Percentiles rank a stretch among this genome's conserved stretches.
Conservation (phyloP, 208 protist species). For the Leptomonas seymouri region DNA sequence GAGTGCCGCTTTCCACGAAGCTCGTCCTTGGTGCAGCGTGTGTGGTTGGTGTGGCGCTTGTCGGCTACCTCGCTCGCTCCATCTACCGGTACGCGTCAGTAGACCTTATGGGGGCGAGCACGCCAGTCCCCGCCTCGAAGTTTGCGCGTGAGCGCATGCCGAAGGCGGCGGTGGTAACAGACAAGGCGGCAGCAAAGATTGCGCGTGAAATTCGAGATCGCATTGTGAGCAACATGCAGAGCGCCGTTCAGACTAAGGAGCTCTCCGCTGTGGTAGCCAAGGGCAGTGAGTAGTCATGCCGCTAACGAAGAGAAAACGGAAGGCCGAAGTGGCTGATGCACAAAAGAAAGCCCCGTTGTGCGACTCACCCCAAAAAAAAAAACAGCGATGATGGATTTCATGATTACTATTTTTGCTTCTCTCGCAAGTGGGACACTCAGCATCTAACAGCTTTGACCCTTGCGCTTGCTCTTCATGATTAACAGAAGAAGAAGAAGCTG, state of each 20-base stretch:
- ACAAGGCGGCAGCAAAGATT: conserved; percentile 15
- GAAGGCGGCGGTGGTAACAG: conserved; percentile 11
- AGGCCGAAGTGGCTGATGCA: no score
- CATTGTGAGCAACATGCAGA: conserved; percentile 18
- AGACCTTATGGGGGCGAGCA: conserved; percentile 3
- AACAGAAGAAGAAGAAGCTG: no score
- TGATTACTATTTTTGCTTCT: no score
- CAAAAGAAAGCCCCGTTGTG: no score
- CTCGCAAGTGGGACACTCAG: no score
- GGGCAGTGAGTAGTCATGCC: neutral
- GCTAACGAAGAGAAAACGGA: no score
- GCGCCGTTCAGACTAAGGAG: neutral
- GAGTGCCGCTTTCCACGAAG: conserved; percentile 32
- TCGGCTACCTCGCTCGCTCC: conserved; percentile 17
- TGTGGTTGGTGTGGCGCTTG: conserved; percentile 18
- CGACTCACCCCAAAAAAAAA: no score
- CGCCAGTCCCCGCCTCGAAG: conserved; percentile 9
- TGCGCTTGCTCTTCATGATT: no score
- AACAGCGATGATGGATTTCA: no score
- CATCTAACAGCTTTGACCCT: no score
- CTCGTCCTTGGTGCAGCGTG: conserved; percentile 21
- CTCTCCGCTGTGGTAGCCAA: neutral
- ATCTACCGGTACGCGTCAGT: conserved; percentile 20
- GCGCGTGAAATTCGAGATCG: conserved; percentile 18
- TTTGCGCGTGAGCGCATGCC: conserved; percentile 8